These are phyloP conservation scores for Nadsonia commutata DNA, from an alignment of 1,139 yeast genomes.

Conservation along the genomic window DNA sequence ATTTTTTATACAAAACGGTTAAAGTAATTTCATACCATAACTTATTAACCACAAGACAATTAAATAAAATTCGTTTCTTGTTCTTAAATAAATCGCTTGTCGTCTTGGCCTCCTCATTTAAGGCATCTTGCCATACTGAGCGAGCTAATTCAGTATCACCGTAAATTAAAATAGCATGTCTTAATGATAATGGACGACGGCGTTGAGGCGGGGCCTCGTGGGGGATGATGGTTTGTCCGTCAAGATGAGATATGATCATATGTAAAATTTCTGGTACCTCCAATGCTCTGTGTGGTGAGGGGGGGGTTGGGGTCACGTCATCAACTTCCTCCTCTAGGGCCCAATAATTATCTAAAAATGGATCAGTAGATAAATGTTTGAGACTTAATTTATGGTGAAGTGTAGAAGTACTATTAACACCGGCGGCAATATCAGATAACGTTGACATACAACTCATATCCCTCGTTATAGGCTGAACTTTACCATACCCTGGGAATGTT, in stretches of 20 bases:
- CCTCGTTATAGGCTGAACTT: too few relatives aligned
- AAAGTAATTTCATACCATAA: slow-evolving; percentile 46
- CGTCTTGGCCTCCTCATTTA: slow-evolving; percentile 10
- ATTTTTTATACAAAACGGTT: slow-evolving; percentile 38
- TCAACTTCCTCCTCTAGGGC: too few relatives aligned
- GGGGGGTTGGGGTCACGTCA: background rate
- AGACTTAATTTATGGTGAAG: too few relatives aligned
- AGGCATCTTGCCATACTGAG: slow-evolving; percentile 32
- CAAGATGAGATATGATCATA: slow-evolving; percentile 46
- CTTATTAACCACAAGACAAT: slow-evolving; percentile 54
- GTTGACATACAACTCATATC: too few relatives aligned
- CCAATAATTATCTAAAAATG: too few relatives aligned
- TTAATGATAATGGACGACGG: slow-evolving; percentile 50
- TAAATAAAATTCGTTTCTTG: slow-evolving; percentile 27
- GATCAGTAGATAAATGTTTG: too few relatives aligned
- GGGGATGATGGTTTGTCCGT: slow-evolving; percentile 36
- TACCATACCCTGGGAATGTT: too few relatives aligned
- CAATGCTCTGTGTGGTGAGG: slow-evolving; percentile 35
- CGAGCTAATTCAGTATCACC: slow-evolving; percentile 41
- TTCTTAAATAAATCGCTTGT: slow-evolving; percentile 7
- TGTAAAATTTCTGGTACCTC: slow-evolving; percentile 63
- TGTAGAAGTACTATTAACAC: too few relatives aligned
- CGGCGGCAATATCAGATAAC: too few relatives aligned
- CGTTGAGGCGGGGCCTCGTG: slow-evolving; percentile 43
- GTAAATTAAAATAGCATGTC: slow-evolving; percentile 44